Base-by-base conservation (phyloP, 495 filamentous ascomycete genomes). In the Venustampulla echinocandica region DNA sequence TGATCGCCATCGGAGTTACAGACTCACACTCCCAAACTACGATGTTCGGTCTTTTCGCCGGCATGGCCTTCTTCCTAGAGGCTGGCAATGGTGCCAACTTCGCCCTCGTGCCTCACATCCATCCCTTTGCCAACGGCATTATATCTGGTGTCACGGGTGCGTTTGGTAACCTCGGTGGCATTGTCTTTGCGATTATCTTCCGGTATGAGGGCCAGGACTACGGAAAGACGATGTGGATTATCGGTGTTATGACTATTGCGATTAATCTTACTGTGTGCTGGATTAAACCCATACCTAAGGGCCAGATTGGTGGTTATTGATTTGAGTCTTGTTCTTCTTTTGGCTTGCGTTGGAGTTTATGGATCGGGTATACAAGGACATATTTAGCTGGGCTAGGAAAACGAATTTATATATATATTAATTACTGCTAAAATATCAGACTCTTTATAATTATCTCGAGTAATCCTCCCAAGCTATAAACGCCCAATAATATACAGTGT, bases 61-160 rank as follows among this genome's bases (percentile, higher is more conserved):
- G 72, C 10, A 65, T 90, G 65, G 83, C 86, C 0, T 72, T 94
- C 58, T 94, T 94, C 72, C 67, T 88, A 36, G 88, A 90, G 56
- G 84, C 81, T 2, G 77, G 77, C 51, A 95, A 95, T 56, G 89
- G 89, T 1, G 84, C 81, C 7, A 90, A 85, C 61, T 95, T 92
- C 59, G 75, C 85, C 0, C 69, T 94, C 21, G 78, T 94, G 2
- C 89, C 89, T 37, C 89, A 94, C 56, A 81, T 93, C 2, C 80
- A 86, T 56, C 86, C 88, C 0, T 75, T 47, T 24, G 54, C 54
- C 14, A 66, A 69, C 50, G 68, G 73, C 40, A 76, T 93, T 44
- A 70, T 95, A 17, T 82, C 80, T 10, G 88, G 89, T 14, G 62
- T 81, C 35, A 82, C 86, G 10, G 89, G 89, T 6, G 88, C 82